Base-by-base conservation (phyloP, 352 stramenopile species). In the Elongisporangium prolatum region DNA sequence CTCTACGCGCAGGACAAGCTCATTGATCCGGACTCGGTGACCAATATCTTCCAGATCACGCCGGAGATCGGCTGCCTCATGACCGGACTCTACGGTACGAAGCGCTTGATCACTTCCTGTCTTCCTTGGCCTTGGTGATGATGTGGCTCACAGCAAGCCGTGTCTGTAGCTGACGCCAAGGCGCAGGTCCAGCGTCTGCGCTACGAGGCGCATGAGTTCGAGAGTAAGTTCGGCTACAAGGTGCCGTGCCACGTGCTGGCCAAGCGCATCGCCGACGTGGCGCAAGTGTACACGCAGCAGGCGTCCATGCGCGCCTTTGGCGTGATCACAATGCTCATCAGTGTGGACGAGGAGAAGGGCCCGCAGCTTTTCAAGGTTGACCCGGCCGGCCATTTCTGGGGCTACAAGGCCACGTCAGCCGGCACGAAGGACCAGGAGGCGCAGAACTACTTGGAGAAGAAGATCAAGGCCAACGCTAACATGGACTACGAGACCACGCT, bases 391-490 rank as follows among this genome's bases (percentile, higher is more conserved):
- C 95, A 99, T 73, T 99, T 94, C 65, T 93, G 98, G 65, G 97
- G 97, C 44, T 93, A 93, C 81, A 93, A 91, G 70, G 97, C 94
- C 40, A 97, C 94, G 5, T 90, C 97, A 8, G 86, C 91, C 1
- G 97, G 97, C 18, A 75, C 90, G 14, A 99, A 99, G 81, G 95
- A 99, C 67, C 96, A 99, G 78, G 97, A 99, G 77, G 97, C 97
- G 25, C 97, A 98, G 63, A 99, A 99, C 74, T 98, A 98, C 81
- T 84, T 99, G 49, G 97, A 99, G 79, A 99, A 99, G 77, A 97
- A 98, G 77, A 88, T 98, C 22, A 95, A 96, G 76, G 80, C 83
- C 54, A 93, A 96, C 68, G 59, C 77, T n/a, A 61, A 59, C 34
- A 98, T 98, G 83, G 85, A 97, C 68, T 74, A 88, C n/a, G 88